These are phyloP conservation scores for Adansonia rubrostipa DNA, from an alignment of 441 rosid genomes.

Conservation along the genomic window DNA sequence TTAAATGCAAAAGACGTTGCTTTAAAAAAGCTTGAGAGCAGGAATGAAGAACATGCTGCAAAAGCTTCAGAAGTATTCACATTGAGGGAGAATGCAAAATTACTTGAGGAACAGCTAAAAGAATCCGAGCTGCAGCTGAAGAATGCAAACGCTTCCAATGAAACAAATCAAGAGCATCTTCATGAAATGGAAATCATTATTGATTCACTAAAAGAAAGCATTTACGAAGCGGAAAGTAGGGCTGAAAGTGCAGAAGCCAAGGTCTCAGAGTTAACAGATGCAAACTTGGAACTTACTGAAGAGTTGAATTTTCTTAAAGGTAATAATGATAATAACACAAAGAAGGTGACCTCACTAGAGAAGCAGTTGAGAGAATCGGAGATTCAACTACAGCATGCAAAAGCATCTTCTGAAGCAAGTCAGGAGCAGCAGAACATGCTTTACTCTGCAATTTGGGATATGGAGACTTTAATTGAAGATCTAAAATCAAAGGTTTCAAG, in stretches of 20 bases:
- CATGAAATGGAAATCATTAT: conserved; percentile 66
- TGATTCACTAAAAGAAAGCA: conserved; percentile 68
- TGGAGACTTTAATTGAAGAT: conserved; percentile 95
- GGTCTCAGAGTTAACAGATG: conserved; percentile 61
- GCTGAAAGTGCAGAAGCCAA: conserved; percentile 75
- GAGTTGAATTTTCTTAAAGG: conserved; percentile 78
- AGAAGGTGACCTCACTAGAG: conserved; percentile 78
- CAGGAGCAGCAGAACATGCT: conserved; percentile 93
- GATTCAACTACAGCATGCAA: conserved; percentile 68
- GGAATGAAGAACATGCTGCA: conserved; percentile 41
- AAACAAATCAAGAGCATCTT: conserved; percentile 67
- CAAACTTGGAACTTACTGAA: conserved; percentile 78
- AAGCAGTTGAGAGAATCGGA: conserved; percentile 82
- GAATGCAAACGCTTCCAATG: conserved; percentile 51
- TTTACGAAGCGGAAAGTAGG: conserved; percentile 67
- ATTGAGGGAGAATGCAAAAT: conserved; percentile 57
- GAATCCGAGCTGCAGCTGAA: conserved; percentile 50
- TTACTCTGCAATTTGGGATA: conserved; percentile 95
- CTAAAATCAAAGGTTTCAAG: conserved; percentile 82
- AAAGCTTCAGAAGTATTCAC: conserved; percentile 57
- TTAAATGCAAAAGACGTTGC: conserved; percentile 50
- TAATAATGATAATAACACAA: conserved; percentile 52
- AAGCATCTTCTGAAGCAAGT: conserved; percentile 77
- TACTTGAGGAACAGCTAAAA: conserved; percentile 63
- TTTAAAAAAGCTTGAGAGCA: conserved; percentile 59